Evolutionary conservation across 2,329 filamentous ascomycete species (phyloP).

Genomic region (Alternaria atra): DNA sequence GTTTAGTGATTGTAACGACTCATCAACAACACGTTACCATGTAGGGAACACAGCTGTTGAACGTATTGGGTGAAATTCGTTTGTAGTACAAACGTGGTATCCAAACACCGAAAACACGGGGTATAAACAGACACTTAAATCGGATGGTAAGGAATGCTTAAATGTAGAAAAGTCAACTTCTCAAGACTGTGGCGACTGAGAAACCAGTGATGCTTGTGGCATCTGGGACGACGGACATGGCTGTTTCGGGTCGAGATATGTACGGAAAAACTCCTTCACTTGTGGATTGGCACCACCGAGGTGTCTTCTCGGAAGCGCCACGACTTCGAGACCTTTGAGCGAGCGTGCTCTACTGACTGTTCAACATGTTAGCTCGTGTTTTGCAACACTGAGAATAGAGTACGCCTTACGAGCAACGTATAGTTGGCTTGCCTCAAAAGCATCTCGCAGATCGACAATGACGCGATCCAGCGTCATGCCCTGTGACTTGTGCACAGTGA

Average conservation of each 20-base stretch:
- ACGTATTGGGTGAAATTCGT: not conserved
- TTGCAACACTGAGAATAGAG: not conserved
- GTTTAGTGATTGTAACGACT: not conserved
- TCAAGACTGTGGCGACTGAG: not conserved
- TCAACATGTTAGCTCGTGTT: slow-evolving; percentile 5
- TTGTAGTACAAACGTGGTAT: not conserved
- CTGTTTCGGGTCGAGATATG: not conserved
- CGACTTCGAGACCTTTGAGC: slow-evolving; percentile 60
- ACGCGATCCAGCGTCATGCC: slow-evolving; percentile 69
- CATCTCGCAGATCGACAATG: slow-evolving; percentile 61
- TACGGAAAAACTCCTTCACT: slow-evolving; percentile 44
- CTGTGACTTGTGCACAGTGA: slow-evolving; percentile 68
- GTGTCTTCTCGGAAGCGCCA: slow-evolving; percentile 35
- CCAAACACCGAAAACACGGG: not conserved
- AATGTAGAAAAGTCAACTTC: not conserved
- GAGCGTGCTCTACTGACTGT: slow-evolving; percentile 64
- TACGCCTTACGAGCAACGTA: slow-evolving; percentile 63
- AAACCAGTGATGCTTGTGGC: not conserved
- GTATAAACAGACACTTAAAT: not conserved
- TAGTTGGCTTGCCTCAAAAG: slow-evolving; percentile 67
- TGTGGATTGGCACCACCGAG: slow-evolving; percentile 41
- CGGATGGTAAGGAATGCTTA: too few species aligned
- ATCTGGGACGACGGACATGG: not conserved
- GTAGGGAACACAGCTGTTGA: not conserved
- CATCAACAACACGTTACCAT: not conserved